A percentile compares a stretch with the other conserved stretches of the same genome.
phyloP scores from a whole-genome alignment of 2,329 filamentous ascomycete species.

The Atkinsonella hypoxylon region DNA sequence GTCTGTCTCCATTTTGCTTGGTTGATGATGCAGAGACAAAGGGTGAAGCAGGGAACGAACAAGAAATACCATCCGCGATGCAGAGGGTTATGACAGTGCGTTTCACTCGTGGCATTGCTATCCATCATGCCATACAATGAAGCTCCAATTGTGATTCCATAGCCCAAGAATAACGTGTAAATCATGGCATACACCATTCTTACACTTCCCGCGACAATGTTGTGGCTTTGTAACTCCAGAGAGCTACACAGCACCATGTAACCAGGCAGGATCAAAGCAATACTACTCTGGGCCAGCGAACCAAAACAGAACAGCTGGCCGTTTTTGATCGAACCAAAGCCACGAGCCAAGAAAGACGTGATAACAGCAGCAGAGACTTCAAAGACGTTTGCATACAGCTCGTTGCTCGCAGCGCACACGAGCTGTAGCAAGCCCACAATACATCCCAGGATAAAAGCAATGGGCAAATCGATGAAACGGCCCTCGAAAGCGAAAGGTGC shows the following conservation, averaged over 20 bases:
- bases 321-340: conserved; percentile 51
- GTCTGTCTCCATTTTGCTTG: conserved; percentile 71
- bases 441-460: conserved; percentile 64
- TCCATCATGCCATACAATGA: conserved; percentile 55
- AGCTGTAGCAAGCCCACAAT: conserved; percentile 65
- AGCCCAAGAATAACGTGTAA: conserved; percentile 62
- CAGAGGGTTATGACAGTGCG: conserved; percentile 33
- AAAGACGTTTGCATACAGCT: conserved; percentile 48
- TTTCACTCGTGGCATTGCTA: conserved; percentile 33
- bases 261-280: conserved; percentile 62
- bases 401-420: conserved; percentile 60
- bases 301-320: conserved; percentile 58
- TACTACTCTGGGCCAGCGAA: conserved; percentile 59
- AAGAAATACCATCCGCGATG: conserved; percentile 43
- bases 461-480: conserved; percentile 64
- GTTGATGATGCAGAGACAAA: conserved; percentile 68
- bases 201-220: conserved; percentile 59
- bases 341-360: conserved; percentile 58
- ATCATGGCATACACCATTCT: conserved; percentile 67
- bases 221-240: conserved; percentile 58
- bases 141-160: conserved; percentile 59
- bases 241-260: conserved; percentile 33
- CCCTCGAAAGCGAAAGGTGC: conserved; percentile 73
- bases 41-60: conserved; percentile 63
- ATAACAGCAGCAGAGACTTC: conserved; percentile 46